phyloP scores from a whole-genome alignment of 768 basidiomycete genomes.

The Agrocybe chaxingu region DNA sequence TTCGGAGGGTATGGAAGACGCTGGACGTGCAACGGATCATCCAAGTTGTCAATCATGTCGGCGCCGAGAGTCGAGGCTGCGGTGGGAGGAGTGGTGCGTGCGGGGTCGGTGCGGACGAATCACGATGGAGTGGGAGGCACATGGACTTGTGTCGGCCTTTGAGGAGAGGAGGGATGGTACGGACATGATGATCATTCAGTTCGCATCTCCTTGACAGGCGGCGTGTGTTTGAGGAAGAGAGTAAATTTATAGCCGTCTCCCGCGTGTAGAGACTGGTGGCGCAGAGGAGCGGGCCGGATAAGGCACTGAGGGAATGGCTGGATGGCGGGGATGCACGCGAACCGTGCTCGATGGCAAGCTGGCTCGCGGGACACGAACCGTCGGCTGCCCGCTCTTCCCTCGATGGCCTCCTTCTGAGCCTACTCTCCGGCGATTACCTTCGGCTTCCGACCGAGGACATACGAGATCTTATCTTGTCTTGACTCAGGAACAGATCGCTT shows the following conservation, averaged over 20 bases:
- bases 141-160: background rate
- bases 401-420: background rate
- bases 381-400: background rate
- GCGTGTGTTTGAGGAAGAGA: too few species aligned
- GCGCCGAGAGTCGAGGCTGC: conserved; percentile 4
- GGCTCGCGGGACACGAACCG: too few species aligned
- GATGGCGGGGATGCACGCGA: too few species aligned
- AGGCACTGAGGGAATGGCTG: too few species aligned
- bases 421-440: background rate
- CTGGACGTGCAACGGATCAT: conserved; percentile 12
- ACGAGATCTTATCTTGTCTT: conserved; percentile 9
- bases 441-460: conserved; percentile 10
- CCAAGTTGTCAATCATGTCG: conserved; percentile 3
- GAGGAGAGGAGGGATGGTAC: too few species aligned
- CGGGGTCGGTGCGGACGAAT: conserved; percentile 10
- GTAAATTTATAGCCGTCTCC: too few species aligned
- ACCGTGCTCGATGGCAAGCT: too few species aligned
- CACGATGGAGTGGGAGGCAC: conserved; percentile 1
- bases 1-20: background rate
- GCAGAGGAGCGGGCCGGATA: too few species aligned
- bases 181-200: too few species aligned
- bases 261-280: too few species aligned
- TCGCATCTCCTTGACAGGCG: too few species aligned
- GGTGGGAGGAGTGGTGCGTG: background rate
- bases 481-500: conserved; percentile 33